Evolutionary conservation across 2,329 filamentous ascomycete genomes (phyloP), one percentile per base, ranked within the genome.

Genomic region (Hypoxylon sp.): DNA sequence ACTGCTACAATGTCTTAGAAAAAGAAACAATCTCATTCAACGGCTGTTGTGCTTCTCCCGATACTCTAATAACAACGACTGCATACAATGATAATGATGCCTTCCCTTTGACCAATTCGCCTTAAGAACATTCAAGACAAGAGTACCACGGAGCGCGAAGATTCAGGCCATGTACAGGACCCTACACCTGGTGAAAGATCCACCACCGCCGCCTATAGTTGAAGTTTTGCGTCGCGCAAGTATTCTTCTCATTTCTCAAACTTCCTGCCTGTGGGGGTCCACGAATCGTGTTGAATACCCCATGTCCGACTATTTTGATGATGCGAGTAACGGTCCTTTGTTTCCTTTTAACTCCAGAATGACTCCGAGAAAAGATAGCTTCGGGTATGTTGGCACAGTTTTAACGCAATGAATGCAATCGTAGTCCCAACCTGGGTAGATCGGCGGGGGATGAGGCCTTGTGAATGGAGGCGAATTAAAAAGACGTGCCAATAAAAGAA

Each of bases 1-100:
- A 2, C 2, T 32, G 14, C 4, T 36, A 20, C 3, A 18, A 48
- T 36, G n/a, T n/a, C n/a, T 49, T 28, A 51, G n/a, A 59, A 38
- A 57, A 61, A 46, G 30, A 67, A 66, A 22, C 62, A 68, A 61
- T 66, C 66, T 68, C 66, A 68, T 68, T 68, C 63, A 63, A 66
- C 66, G 59, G 45, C 22, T 55, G 50, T 26, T 55, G 50, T 58
- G 52, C 24, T 49, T 53, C 52, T 58, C 62, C 65, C 28, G 56
- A 60, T 68, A 59, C 50, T 68, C 51, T 64, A 59, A 50, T n/a
- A 46, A 60, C 61, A 49, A 56, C 45, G 53, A 56, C 38, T 53
- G 32, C 65, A 66, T 68, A 55, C 56, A 49, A 58, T 45, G 52
- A 56, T 65, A 49, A 58, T 45, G 52, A 56, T 65, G 61, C 63